Evolutionary conservation across 768 basidiomycete species (phyloP).

Genomic region (Termitomyces titanicus): DNA sequence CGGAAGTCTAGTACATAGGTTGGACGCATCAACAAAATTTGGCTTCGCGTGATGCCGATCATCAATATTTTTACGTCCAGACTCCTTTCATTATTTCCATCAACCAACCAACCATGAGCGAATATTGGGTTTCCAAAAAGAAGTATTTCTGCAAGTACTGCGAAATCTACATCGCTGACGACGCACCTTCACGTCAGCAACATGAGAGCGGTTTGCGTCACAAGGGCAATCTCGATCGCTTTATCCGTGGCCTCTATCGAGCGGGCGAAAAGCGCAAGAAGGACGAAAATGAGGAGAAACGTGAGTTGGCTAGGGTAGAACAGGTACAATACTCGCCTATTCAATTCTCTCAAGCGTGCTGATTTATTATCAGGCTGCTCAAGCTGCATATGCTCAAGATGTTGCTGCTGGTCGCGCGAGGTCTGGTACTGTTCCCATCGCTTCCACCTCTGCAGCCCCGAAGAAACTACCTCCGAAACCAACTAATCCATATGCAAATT

Average conservation of each 20-base stretch:
- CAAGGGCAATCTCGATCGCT: constrained; percentile 91
- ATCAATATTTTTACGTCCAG: too few species aligned
- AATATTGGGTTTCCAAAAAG: constrained; percentile 92
- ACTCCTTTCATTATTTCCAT: background rate
- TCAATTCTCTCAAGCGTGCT: background rate
- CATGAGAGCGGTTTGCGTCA: constrained; percentile 94
- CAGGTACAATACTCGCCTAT: constrained; percentile 42
- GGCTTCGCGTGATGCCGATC: background rate
- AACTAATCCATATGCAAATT: constrained; percentile 73
- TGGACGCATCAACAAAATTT: background rate
- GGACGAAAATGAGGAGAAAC: constrained; percentile 79
- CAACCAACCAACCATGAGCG: constrained; percentile 83
- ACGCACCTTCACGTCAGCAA: constrained; percentile 84
- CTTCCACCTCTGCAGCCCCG: constrained; percentile 29
- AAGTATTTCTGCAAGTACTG: constrained; percentile 97
- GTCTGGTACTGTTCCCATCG: constrained; percentile 27
- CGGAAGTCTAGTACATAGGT: too few species aligned
- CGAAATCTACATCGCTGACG: constrained; percentile 94
- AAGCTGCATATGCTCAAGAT: constrained; percentile 76
- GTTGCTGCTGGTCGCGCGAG: constrained; percentile 64
- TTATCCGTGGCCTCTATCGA: constrained; percentile 92
- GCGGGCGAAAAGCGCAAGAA: constrained; percentile 83
- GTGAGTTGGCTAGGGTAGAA: constrained; percentile 85
- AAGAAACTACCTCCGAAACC: constrained; percentile 46
- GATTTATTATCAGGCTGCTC: constrained; percentile 55